Evolutionary conservation across 371 early-diverging fungal genomes (phyloP), one percentile per base, ranked within the genome.

Genomic region (Blakeslea trispora): DNA sequence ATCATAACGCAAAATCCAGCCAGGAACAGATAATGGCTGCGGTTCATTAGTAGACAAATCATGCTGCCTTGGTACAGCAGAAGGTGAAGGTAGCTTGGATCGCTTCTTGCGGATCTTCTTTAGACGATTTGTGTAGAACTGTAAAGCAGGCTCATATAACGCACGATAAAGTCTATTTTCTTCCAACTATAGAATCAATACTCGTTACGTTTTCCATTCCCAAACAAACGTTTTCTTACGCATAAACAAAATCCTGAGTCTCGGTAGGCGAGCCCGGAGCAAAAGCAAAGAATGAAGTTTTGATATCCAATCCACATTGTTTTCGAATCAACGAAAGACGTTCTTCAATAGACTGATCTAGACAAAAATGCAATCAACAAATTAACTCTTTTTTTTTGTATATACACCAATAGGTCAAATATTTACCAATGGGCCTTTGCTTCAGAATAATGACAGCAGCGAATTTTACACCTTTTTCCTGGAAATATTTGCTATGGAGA

Each of bases 1-100:
- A 45, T 94, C 93, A 55, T 92, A 93, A n/a, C 94, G 81, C 7
- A 88, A 51, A 57, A 81, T 72, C 94, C 94, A 94, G 2, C 92
- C 94, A 39, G 72, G 73, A 7, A 76, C 54, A 34, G 81, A 72
- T 14, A 87, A 70, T 0, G 77, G 75, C 24, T 79, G 77, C 14
- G 77, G 64, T 40, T 66, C 72, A 1, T 49, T 59, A 14, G 66
- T 69, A 18, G 68, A 75, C 11, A 59, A 50, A 49, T 63, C 71
- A 21, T 47, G 28, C 28, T 28, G 59, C 35, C 62, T 63, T 10
- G 63, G 58, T 7, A 63, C 49, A 2, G 78, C 67, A 0, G 81
- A 50, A 14, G 84, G 77, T 5, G 82, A 74, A 5, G 86, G 82
- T 5, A 91, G 45, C 44, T 79, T 82, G 0, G 86, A 66, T 59